Conservation (phyloP, 2,329 filamentous ascomycete genomes). For the Penicillium polonicum region DNA sequence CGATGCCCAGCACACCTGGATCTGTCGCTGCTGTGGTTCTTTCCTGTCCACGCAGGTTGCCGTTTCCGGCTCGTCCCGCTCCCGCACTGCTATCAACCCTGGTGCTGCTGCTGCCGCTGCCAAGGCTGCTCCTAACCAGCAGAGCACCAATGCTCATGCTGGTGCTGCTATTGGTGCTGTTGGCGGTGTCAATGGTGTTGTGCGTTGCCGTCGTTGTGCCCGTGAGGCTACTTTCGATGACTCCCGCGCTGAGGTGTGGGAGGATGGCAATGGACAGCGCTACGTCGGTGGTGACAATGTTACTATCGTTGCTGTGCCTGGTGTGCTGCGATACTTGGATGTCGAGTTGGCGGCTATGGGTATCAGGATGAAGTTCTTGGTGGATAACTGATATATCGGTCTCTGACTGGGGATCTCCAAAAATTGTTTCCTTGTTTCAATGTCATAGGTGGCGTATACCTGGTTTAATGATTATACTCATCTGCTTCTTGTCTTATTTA, state of each 20-base stretch:
- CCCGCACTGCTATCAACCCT: conserved; percentile 30
- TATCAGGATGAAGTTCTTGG: conserved; percentile 87
- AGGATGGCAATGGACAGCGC: conserved; percentile 79
- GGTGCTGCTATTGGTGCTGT: conserved; percentile 55
- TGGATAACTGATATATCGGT: conserved; percentile 48
- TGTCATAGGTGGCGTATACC: conserved; percentile 29
- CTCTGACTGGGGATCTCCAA: conserved; percentile 10
- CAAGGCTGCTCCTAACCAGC: conserved; percentile 33
- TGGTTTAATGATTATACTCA: conserved; percentile 16
- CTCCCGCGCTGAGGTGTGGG: conserved; percentile 75
- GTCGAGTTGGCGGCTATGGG: conserved; percentile 97
- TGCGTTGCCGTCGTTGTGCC: conserved; percentile 79
- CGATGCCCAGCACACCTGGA: conserved; percentile 84
- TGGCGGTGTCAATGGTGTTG: conserved; percentile 59
- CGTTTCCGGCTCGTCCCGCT: conserved; percentile 33
- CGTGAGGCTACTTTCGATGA: conserved; percentile 60
- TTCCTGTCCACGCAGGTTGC: conserved; percentile 78
- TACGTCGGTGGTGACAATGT: conserved; percentile 90
- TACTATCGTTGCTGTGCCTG: conserved; percentile 86
- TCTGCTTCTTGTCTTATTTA: conserved; percentile 14
- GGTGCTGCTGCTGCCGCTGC: conserved; percentile 32
- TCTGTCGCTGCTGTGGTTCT: conserved; percentile 84
- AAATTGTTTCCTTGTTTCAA: conserved; percentile 19
- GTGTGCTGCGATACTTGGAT: conserved; percentile 88
- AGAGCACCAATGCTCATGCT: conserved; percentile 41